Percentiles rank a stretch among this genome's conserved stretches.
Evolutionary conservation across 352 stramenopile genomes (phyloP).

Genomic region (Phytopythium mirpurense): DNA sequence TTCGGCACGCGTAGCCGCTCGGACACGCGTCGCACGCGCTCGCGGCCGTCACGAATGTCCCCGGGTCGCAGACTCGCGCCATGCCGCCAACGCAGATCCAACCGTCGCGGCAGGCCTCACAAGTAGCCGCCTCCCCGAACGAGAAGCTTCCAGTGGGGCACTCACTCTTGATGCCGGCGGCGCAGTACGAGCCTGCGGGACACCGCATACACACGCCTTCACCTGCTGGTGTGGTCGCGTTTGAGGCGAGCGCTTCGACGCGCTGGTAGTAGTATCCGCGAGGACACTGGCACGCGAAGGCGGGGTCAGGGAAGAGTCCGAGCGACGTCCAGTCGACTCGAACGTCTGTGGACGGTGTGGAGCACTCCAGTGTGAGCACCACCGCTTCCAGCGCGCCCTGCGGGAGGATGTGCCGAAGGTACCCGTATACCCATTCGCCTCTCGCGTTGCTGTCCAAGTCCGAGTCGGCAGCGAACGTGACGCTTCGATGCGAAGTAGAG

Average conservation of each 20-base stretch:
- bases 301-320: conserved; percentile 46
- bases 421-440: conserved; percentile 34
- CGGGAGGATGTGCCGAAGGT: conserved; percentile 21
- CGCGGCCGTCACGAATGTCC: conserved; percentile 38
- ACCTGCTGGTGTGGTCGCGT: background rate
- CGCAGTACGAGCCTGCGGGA: conserved; percentile 52
- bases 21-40: conserved; percentile 40
- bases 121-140: conserved; percentile 47
- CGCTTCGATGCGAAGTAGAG: background rate
- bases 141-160: conserved; percentile 49
- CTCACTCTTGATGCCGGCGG: conserved; percentile 40
- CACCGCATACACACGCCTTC: conserved; percentile 37
- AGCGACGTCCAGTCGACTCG: conserved; percentile 46
- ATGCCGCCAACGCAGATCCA: conserved; percentile 60
- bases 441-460: background rate
- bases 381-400: conserved; percentile 32
- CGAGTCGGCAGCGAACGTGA: background rate
- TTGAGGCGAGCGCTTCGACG: conserved; percentile 4
- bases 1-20: conserved; percentile 47
- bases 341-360: conserved; percentile 20
- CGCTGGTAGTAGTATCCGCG: conserved; percentile 49
- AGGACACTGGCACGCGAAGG: conserved; percentile 46
- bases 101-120: conserved; percentile 47
- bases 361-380: conserved; percentile 34
- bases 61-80: conserved; percentile 41